Base-by-base conservation (phyloP, 1,139 yeast genomes). In the Casaregolazyma suthepensis region DNA sequence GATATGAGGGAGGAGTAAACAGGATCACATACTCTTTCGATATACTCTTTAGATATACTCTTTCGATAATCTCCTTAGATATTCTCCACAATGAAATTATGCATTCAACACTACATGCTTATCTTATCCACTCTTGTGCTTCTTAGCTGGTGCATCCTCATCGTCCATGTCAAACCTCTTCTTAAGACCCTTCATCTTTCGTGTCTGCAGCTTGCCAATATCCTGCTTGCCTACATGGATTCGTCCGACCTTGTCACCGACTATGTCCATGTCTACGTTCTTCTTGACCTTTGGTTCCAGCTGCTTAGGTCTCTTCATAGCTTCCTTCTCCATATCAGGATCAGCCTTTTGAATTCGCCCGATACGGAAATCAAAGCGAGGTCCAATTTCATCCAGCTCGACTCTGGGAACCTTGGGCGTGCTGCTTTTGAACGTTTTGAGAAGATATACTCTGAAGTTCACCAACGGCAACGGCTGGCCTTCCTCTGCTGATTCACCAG, bases 171-270 rank as follows among this genome's bases (percentile, higher is more conserved):
- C 96, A 63, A 77, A 90, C 69, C 79, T 83, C 55, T 89, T 77
- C 75, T 94, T 94, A 67, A 93, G 79, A 68, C 99, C 99, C 79
- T 94, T 94, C 96, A 93, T 88, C 82, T 93, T 93, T 75, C 99
- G 83, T 12, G 99, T 91, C 74, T 93, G 99, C 69, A 93, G 74
- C 70, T 85, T 85, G 67, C 81, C 78, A 70, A 94, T 77, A 70
- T 93, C 98, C 77, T 93, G 99, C 71, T 85, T 85, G 72, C 96
- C 98, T 71, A 93, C 86, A 70, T 93, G 99, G 64, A 93, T 82
- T 74, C 93, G 88, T 61, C 97, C 99, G 60, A 93, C 81, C 82
- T 93, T 90, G 72, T 93, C 99, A 75, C 99, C 99, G 87, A 93
- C 81, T 57, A 77, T 66, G 68, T 94, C 98, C 47, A 85, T 82